phyloP scores from a whole-genome alignment of 148 eudicot species.

The Dianthus caryophyllus region DNA sequence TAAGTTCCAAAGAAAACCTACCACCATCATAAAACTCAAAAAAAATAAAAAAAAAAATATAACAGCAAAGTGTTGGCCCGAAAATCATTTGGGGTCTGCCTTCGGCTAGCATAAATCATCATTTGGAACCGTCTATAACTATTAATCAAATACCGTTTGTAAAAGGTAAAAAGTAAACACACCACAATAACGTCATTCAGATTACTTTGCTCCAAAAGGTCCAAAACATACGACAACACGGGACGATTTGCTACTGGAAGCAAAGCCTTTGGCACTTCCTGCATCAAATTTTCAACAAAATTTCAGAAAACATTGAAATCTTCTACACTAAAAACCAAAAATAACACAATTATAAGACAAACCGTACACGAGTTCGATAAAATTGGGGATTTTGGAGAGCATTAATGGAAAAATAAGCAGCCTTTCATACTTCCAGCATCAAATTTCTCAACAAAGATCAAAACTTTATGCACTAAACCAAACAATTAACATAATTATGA shows the following conservation, averaged over 20 bases:
- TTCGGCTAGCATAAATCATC: too few relatives aligned
- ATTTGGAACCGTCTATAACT: neutral
- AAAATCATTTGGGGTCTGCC: too few relatives aligned
- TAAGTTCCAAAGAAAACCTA: too few relatives aligned
- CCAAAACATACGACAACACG: slow-evolving; percentile 74
- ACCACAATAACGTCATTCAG: slow-evolving; percentile 88
- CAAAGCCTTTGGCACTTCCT: slow-evolving; percentile 91
- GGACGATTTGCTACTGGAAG: slow-evolving; percentile 95
- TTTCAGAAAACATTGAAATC: too few relatives aligned
- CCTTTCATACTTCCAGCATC: too few relatives aligned
- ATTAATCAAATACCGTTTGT: neutral
- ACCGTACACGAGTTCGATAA: neutral
- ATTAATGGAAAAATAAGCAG: too few relatives aligned
- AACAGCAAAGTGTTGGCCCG: too few relatives aligned
- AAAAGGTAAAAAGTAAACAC: slow-evolving; percentile 24
- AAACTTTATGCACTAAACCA: too few relatives aligned
- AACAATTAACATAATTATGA: too few relatives aligned
- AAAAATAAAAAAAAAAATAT: too few relatives aligned
- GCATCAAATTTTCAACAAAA: slow-evolving; percentile 10
- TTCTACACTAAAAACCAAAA: slow-evolving; percentile 2
- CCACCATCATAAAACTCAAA: too few relatives aligned
- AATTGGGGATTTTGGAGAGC: neutral
- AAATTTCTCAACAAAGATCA: too few relatives aligned
- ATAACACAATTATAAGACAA: neutral
- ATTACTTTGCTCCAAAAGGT: slow-evolving; percentile 77